Evolutionary conservation across 768 basidiomycete genomes (phyloP).

Genomic region (Mrakia frigida): DNA sequence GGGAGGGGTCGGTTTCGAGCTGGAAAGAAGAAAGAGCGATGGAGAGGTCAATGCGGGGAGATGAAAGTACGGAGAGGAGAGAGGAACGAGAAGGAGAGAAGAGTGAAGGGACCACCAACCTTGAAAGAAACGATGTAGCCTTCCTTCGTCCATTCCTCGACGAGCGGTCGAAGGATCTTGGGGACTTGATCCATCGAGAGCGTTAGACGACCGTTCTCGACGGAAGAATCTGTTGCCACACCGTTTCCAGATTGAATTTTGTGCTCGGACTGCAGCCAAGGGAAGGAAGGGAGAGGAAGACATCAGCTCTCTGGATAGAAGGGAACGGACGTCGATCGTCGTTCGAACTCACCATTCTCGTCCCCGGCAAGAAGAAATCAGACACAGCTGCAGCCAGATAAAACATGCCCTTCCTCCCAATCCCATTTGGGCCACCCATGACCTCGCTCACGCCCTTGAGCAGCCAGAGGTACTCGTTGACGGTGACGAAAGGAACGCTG

Average conservation of each 20-base stretch:
- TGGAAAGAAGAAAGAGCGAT: slow-evolving; percentile 44
- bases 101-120: slow-evolving; percentile 48
- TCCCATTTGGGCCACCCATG: slow-evolving; percentile 50
- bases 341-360: slow-evolving; percentile 66
- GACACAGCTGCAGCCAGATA: slow-evolving; percentile 97
- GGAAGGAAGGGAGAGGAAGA: background rate
- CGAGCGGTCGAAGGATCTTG: slow-evolving; percentile 87
- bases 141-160: slow-evolving; percentile 84
- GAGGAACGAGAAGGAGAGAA: background rate
- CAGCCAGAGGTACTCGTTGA: slow-evolving; percentile 94
- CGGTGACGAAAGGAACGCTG: slow-evolving; percentile 83
- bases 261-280: slow-evolving; percentile 69
- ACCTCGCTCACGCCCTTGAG: slow-evolving; percentile 74
- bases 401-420: slow-evolving; percentile 75
- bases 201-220: slow-evolving; percentile 48
- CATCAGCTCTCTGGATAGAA: background rate
- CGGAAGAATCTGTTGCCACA: slow-evolving; percentile 44
- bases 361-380: slow-evolving; percentile 91
- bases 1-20: slow-evolving; percentile 82
- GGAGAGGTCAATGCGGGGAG: too few relatives aligned
- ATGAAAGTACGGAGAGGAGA: background rate
- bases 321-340: background rate
- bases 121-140: slow-evolving; percentile 97
- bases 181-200: slow-evolving; percentile 99
- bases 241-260: slow-evolving; percentile 98